Evolutionary conservation across 305 asterid species (phyloP).

Genomic region (Fraxinus albicans): DNA sequence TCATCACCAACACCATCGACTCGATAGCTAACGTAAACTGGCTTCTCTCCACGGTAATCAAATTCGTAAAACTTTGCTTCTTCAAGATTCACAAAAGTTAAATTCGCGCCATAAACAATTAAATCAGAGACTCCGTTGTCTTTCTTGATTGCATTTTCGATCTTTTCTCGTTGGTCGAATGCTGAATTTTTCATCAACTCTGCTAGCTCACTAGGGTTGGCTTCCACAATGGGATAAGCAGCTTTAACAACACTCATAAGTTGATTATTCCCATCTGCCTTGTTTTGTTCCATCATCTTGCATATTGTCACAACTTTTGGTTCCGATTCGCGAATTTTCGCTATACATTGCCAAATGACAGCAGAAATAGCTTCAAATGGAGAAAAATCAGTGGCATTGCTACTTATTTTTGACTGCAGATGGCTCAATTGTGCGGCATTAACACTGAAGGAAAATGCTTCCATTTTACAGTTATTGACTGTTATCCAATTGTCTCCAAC

Average conservation of each 20-base stretch:
- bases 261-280: constrained; percentile 32
- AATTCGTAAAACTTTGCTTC: constrained; percentile 47
- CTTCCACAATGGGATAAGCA: constrained; percentile 36
- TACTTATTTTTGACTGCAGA: constrained; percentile 34
- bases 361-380: constrained; percentile 67
- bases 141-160: constrained; percentile 50
- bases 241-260: constrained; percentile 47
- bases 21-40: constrained; percentile 36
- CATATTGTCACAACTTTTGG: constrained; percentile 61
- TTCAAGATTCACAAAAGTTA: constrained; percentile 59
- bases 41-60: constrained; percentile 45
- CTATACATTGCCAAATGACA: constrained; percentile 59
- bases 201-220: constrained; percentile 45
- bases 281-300: constrained; percentile 24
- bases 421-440: constrained; percentile 37
- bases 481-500: constrained; percentile 73
- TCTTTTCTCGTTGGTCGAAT: constrained; percentile 39
- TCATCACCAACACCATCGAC: constrained; percentile 68
- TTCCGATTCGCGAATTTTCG: constrained; percentile 36
- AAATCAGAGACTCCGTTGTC: constrained; percentile 53
- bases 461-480: constrained; percentile 41
- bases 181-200: constrained; percentile 35
- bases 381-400: constrained; percentile 19
- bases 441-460: constrained; percentile 49
- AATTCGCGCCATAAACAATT: constrained; percentile 63